Conservation (phyloP, 2,329 filamentous ascomycete genomes). For the Xylariomycetidae sp. region DNA sequence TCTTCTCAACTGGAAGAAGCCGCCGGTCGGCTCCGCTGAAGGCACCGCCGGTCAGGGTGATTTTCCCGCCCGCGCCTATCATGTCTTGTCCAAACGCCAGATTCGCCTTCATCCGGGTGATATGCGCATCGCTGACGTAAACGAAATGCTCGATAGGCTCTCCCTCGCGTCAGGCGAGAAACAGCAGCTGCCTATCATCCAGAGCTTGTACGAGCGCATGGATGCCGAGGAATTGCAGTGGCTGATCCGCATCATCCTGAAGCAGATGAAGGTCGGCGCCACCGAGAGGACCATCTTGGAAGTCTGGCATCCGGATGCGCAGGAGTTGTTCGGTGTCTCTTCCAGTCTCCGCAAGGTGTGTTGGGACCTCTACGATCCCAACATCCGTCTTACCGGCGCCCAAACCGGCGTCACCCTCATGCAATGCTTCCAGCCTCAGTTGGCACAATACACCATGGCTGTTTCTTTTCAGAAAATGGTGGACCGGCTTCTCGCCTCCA, state of each 20-base stretch:
- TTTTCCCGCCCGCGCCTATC: constrained; percentile 83
- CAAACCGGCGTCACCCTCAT: constrained; percentile 73
- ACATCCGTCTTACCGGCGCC: constrained; percentile 65
- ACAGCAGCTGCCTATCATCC: constrained; percentile 76
- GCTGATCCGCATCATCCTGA: constrained; percentile 88
- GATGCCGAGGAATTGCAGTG: constrained; percentile 90
- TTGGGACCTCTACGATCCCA: constrained; percentile 80
- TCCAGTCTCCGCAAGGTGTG: constrained; percentile 87
- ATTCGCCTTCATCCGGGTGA: constrained; percentile 67
- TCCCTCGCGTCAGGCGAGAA: constrained; percentile 71
- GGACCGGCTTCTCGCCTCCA: constrained; percentile 43
- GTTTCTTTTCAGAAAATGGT: constrained; percentile 74
- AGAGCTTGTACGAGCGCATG: constrained; percentile 83
- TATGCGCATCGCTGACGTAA: constrained; percentile 86
- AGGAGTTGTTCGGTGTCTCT: constrained; percentile 79
- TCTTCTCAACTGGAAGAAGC: constrained; percentile 87
- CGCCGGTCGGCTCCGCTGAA: constrained; percentile 49
- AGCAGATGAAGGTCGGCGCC: constrained; percentile 67
- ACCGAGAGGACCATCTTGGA: constrained; percentile 86
- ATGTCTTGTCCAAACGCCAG: constrained; percentile 77
- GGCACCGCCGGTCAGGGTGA: constrained; percentile 68
- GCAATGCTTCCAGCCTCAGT: constrained; percentile 94
- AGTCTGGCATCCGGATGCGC: constrained; percentile 73
- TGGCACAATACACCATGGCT: constrained; percentile 86
- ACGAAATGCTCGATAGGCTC: constrained; percentile 74